Conservation (phyloP, 2,329 filamentous ascomycete species). For the Monilinia fructigena region DNA sequence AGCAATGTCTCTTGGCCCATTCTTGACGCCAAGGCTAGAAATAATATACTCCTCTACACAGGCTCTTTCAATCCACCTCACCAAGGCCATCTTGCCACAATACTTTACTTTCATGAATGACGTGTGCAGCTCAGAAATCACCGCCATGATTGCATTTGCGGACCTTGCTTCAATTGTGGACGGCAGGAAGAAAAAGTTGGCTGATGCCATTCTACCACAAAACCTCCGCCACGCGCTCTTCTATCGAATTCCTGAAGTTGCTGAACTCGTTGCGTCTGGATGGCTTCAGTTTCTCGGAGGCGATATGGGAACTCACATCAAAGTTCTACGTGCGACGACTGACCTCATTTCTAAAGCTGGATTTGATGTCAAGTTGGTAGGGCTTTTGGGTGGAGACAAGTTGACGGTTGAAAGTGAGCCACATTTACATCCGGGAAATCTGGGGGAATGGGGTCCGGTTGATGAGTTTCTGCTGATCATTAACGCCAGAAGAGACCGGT, state of each 20-base stretch:
- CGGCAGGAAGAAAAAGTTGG: neutral
- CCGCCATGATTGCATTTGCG: neutral
- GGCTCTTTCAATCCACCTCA: slow-evolving; percentile 14
- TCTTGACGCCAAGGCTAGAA: neutral
- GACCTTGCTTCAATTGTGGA: neutral
- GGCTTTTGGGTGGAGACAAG: slow-evolving; percentile 11
- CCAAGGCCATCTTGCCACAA: slow-evolving; percentile 2
- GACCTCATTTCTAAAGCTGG: neutral
- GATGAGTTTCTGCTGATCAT: slow-evolving; percentile 12
- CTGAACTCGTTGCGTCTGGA: neutral
- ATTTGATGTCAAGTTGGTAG: neutral
- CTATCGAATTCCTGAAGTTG: neutral
- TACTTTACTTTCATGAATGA: neutral
- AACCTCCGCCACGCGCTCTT: slow-evolving; percentile 1
- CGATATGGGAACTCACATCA: neutral
- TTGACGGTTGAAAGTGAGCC: neutral
- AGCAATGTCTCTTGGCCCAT: neutral
- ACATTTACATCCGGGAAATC: neutral
- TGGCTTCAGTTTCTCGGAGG: slow-evolving; percentile 1
- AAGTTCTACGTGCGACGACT: neutral
- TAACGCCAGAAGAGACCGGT: neutral
- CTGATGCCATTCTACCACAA: neutral
- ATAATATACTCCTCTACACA: neutral
- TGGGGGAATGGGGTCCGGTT: neutral
- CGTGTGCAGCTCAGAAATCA: neutral